Evolutionary conservation across 2,329 filamentous ascomycete genomes (phyloP).

Genomic region (Myriosclerotinia curreyana): DNA sequence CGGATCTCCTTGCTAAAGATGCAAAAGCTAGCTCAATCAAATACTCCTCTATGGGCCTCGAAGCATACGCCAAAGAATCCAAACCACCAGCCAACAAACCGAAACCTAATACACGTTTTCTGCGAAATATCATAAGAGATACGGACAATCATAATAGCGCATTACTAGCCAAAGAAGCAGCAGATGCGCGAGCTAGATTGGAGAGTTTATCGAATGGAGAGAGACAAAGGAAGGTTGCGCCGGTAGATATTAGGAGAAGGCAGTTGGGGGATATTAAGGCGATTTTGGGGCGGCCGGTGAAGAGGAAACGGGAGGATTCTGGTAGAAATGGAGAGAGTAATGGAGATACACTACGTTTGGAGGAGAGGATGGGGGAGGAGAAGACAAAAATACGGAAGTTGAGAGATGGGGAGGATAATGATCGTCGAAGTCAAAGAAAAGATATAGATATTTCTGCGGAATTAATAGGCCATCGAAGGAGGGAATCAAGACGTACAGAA

Average conservation of each 20-base stretch:
- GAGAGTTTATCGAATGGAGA: conserved; percentile 52
- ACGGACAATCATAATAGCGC: conserved; percentile 88
- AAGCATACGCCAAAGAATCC: conserved; percentile 56
- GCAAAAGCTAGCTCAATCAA: conserved; percentile 69
- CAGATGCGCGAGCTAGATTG: conserved; percentile 71
- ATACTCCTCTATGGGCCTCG: conserved; percentile 71
- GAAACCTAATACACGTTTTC: conserved; percentile 88
- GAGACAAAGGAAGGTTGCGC: conserved; percentile 45
- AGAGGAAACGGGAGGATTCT: conserved; percentile 29
- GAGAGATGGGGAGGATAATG: conserved; percentile 17
- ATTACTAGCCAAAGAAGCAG: conserved; percentile 76
- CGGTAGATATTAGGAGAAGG: conserved; percentile 52
- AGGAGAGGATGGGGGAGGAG: not conserved
- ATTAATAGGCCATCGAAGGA: conserved; percentile 13
- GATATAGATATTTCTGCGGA: conserved; percentile 12
- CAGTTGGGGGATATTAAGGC: conserved; percentile 61
- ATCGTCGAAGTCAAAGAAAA: conserved; percentile 15
- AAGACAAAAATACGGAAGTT: conserved; percentile 11
- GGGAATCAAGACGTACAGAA: conserved; percentile 17
- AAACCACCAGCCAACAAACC: conserved; percentile 58
- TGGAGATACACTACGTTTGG: not conserved
- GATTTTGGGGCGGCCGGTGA: conserved; percentile 45
- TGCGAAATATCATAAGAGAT: conserved; percentile 83
- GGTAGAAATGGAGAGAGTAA: conserved; percentile 17
- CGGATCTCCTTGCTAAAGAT: conserved; percentile 74